Evolutionary conservation across 2,329 filamentous ascomycete genomes (phyloP).

Genomic region (Fulvia fulva): DNA sequence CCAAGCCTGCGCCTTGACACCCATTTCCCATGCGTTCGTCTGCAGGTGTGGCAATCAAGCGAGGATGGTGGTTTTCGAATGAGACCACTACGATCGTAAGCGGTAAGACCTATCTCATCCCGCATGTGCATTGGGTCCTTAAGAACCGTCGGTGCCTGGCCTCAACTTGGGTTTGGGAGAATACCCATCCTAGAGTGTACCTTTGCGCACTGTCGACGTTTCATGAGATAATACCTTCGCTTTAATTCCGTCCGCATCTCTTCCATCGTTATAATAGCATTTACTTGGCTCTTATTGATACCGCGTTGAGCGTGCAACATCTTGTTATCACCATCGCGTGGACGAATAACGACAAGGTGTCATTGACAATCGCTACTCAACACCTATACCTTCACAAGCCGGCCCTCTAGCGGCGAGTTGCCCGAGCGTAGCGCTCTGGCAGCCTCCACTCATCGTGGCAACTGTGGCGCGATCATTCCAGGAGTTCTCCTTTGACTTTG

Average conservation of each 20-base stretch:
- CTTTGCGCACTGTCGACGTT: constrained; percentile 11
- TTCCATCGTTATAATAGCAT: constrained; percentile 20
- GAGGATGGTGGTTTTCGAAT: constrained; percentile 20
- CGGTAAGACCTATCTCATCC: constrained; percentile 7
- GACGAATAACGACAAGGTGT: constrained; percentile 13
- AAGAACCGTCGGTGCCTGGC: constrained; percentile 21
- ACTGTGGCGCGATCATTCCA: constrained; percentile 47
- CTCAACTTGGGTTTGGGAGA: background rate
- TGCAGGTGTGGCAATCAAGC: constrained; percentile 26
- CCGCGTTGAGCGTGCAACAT: constrained; percentile 10
- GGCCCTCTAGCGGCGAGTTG: constrained; percentile 44
- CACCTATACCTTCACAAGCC: constrained; percentile 37
- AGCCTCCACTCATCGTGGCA: constrained; percentile 49
- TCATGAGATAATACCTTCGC: constrained; percentile 20
- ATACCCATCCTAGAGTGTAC: constrained; percentile 4
- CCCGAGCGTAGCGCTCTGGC: constrained; percentile 49
- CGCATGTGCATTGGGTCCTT: constrained; percentile 10
- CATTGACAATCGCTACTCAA: constrained; percentile 20
- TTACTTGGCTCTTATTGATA: constrained; percentile 14
- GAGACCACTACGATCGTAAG: constrained; percentile 14
- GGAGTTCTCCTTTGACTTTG: constrained; percentile 47
- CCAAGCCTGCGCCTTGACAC: constrained; percentile 14
- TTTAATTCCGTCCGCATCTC: constrained; percentile 16
- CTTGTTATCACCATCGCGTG: constrained; percentile 16
- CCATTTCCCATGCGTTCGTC: constrained; percentile 5